Evolutionary conservation across 2,329 filamentous ascomycete genomes (phyloP).

Genomic region (Penicillium sp.): DNA sequence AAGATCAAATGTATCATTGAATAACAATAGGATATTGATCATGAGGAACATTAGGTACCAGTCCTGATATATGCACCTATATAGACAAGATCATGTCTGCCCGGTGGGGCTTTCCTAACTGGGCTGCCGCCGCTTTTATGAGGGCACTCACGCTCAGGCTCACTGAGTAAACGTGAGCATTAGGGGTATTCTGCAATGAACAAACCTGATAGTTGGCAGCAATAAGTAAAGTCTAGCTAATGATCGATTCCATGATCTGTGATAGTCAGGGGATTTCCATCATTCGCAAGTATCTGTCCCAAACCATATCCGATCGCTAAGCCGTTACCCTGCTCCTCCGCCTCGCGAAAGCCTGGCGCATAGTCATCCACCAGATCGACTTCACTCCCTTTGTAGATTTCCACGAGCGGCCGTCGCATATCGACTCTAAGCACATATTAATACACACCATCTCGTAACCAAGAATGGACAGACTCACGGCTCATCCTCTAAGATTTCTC

Average conservation of each 20-base stretch:
- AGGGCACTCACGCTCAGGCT: too few species aligned
- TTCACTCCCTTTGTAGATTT: neutral
- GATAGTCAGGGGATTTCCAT: neutral
- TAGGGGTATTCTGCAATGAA: too few species aligned
- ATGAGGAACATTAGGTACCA: too few species aligned
- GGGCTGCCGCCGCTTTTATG: too few species aligned
- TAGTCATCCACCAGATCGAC: neutral
- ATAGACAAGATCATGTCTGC: too few species aligned
- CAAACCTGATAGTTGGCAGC: too few species aligned
- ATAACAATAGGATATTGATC: too few species aligned
- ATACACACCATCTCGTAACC: neutral
- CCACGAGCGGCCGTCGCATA: slow-evolving; percentile 1
- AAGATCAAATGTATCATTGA: too few species aligned
- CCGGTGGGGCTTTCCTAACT: too few species aligned
- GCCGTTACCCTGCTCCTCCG: slow-evolving; percentile 5
- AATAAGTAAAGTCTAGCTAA: neutral
- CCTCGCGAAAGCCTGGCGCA: slow-evolving; percentile 6
- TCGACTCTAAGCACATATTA: slow-evolving; percentile 1
- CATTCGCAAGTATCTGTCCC: neutral
- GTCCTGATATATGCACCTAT: neutral
- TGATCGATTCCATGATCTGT: neutral
- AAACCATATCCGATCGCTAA: slow-evolving; percentile 2
- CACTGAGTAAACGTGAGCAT: too few species aligned
- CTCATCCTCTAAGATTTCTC: slow-evolving; percentile 1
- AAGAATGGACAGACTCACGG: slow-evolving; percentile 1